These are phyloP conservation scores for Geotrichum bryndzae DNA, from an alignment of 1,139 yeast species.

Conservation along the genomic window DNA sequence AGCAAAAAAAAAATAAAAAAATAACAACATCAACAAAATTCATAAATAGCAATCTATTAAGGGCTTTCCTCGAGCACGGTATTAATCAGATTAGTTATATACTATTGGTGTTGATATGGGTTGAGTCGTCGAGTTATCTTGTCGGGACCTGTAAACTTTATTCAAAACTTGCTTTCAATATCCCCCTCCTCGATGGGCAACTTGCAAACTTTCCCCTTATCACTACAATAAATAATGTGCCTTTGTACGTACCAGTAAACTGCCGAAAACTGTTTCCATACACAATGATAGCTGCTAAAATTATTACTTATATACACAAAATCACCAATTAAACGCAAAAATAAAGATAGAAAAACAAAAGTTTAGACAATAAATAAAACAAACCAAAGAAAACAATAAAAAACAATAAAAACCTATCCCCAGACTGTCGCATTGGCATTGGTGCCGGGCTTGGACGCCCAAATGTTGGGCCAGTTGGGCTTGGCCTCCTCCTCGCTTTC, in stretches of 20 bases:
- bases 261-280: neutral
- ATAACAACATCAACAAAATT: neutral
- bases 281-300: neutral
- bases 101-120: too few relatives aligned
- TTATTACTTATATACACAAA: neutral
- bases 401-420: neutral
- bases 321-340: constrained; percentile 1
- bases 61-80: neutral
- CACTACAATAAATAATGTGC: neutral
- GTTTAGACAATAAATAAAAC: neutral
- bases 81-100: neutral
- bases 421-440: constrained; percentile 10
- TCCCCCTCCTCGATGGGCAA: neutral
- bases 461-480: constrained; percentile 12
- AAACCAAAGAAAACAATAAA: neutral
- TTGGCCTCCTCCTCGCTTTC: neutral
- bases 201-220: neutral
- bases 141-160: neutral
- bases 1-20: neutral
- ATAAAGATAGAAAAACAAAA: neutral
- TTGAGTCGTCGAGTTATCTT: neutral
- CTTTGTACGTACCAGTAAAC: too few relatives aligned
- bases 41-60: neutral
- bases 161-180: neutral
- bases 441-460: constrained; percentile 9